Percentiles rank a stretch among this genome's conserved stretches.
Evolutionary conservation across 805 yeast species (phyloP).

Genomic region (Zygosaccharomyces siamensis): DNA sequence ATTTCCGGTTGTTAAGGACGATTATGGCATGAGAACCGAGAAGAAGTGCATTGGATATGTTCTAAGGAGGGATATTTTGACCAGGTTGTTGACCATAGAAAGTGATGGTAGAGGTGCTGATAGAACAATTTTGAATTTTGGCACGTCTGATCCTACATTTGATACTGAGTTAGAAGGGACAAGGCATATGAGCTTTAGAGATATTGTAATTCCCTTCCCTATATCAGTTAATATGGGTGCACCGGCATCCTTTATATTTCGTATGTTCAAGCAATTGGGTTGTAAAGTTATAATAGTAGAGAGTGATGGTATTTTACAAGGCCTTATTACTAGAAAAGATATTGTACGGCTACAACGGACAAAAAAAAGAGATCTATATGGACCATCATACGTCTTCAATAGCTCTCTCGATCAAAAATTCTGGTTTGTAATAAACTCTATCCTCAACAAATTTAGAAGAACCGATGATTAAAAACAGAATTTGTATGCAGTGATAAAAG

Average conservation of each 20-base stretch:
- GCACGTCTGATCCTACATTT: conserved; percentile 3
- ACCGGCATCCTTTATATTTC: conserved; percentile 56
- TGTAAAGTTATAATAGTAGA: conserved; percentile 70
- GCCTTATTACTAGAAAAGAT: conserved; percentile 84
- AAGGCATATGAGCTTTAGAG: conserved; percentile 25
- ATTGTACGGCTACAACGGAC: conserved; percentile 56
- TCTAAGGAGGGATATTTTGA: conserved; percentile 25
- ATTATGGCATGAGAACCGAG: conserved; percentile 33
- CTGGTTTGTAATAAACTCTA: conserved; percentile 21
- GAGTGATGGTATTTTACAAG: conserved; percentile 55
- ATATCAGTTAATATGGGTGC: conserved; percentile 50
- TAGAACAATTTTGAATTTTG: conserved; percentile 7
- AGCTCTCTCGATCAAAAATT: conserved; percentile 22
- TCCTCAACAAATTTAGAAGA: conserved; percentile 14
- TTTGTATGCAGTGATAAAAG: not conserved
- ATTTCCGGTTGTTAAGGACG: conserved; percentile 50
- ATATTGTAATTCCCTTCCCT: conserved; percentile 49
- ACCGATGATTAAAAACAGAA: not conserved
- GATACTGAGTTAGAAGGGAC: conserved; percentile 4
- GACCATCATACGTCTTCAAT: conserved; percentile 26
- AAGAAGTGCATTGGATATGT: conserved; percentile 39
- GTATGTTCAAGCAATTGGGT: conserved; percentile 72
- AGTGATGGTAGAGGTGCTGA: conserved; percentile 19
- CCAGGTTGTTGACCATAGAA: conserved; percentile 17
- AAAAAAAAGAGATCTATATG: conserved; percentile 28